These are phyloP conservation scores for Sarcodon aspratus DNA, from an alignment of 768 basidiomycete genomes.

Conservation along the genomic window DNA sequence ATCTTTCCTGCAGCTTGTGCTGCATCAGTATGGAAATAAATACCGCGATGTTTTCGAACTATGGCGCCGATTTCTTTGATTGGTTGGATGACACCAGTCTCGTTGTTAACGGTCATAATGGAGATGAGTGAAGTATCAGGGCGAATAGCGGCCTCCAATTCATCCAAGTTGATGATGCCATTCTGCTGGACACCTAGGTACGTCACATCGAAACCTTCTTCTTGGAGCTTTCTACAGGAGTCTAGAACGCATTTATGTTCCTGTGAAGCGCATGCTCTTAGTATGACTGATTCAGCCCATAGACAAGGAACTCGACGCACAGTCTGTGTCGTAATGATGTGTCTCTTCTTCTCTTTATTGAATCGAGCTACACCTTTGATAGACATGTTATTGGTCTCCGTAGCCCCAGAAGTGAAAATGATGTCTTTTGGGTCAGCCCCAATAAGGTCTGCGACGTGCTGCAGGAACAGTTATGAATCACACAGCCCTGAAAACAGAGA, in stretches of 20 bases:
- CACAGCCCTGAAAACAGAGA: background rate
- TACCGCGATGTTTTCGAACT: conserved; percentile 75
- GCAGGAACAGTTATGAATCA: background rate
- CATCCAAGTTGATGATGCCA: conserved; percentile 69
- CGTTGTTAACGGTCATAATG: conserved; percentile 98
- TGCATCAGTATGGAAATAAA: conserved; percentile 95
- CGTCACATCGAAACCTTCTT: conserved; percentile 96
- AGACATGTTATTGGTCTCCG: conserved; percentile 95
- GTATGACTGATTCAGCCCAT: background rate
- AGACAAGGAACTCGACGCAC: conserved; percentile 29
- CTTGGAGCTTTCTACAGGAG: conserved; percentile 88
- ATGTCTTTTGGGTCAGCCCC: conserved; percentile 94
- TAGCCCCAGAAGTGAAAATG: conserved; percentile 95
- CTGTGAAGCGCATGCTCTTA: conserved; percentile 24
- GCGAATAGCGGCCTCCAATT: conserved; percentile 78
- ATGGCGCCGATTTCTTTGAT: conserved; percentile 89
- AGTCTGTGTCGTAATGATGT: conserved; percentile 92
- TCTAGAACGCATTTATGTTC: conserved; percentile 99
- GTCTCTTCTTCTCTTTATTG: conserved; percentile 85
- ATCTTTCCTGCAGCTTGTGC: conserved; percentile 94
- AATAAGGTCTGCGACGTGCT: conserved; percentile 88
- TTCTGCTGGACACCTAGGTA: conserved; percentile 91
- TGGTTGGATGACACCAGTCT: conserved; percentile 97
- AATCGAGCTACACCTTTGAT: conserved; percentile 97
- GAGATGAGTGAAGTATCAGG: conserved; percentile 92